Evolutionary conservation across 371 early-diverging fungal genomes (phyloP), one percentile per base, ranked within the genome.

Genomic region (Actinomortierella wolfii): DNA sequence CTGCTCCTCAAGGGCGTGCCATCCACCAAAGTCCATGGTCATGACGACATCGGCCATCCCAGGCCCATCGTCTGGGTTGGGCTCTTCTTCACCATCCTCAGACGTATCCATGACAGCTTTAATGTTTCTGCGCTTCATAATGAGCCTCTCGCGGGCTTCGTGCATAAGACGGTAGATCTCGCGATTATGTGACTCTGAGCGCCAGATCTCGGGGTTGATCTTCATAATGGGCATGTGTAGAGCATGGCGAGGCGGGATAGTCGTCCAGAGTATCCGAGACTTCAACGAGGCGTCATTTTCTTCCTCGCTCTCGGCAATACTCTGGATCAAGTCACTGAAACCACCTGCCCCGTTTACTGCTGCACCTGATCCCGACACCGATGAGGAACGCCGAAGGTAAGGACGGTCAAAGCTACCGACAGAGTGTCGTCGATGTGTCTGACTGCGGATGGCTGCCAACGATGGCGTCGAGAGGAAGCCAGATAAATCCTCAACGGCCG

Each of bases 181-280:
- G 2, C 65, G 71, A 26, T 71, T 61, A 23, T 71, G 71, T 20
- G 57, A 44, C 43, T 71, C 71, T 7, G 44, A 46, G 3, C 66
- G 48, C 51, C 65, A 61, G 7, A 71, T 42, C 8, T 51, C 29
- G 3, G 71, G 71, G 28, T 61, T 54, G 43, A 71, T 50, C 53
- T 65, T 71, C 71, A 71, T 71, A 6, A 71, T 56, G 4, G 71
- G 71, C 71, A 71, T 71, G 28, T 71, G 71, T 0, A 71, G 47
- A 7, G 71, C 71, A 51, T 71, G 71, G 0, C 66, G 61, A 1
- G 71, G 71, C 1, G 71, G 65, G 15, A 47, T 39, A 2, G 71
- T 48, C 9, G 57, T 50, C 58, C 55, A 62, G 9, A 61, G 64
- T 17, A 65, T 54, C 1, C 65, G 65, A 5, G 43, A n/a, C n/a